A percentile compares a stretch with the other conserved stretches of the same genome.
Evolutionary conservation across 805 yeast species (phyloP).

Genomic region (Starmerella lactis-condensi): DNA sequence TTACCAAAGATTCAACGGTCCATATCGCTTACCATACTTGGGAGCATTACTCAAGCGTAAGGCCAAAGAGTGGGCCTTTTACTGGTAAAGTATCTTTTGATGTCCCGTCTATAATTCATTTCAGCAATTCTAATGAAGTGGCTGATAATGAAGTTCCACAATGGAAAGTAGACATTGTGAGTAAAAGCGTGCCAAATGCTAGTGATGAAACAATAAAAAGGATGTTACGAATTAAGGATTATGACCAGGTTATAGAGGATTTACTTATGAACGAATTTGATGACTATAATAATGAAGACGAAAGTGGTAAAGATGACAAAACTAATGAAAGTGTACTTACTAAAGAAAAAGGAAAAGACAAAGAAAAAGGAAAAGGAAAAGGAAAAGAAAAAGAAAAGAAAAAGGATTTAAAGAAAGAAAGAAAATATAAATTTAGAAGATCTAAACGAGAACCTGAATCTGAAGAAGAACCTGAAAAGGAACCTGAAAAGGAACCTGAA

Average conservation of each 20-base stretch:
- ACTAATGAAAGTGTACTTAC: not conserved
- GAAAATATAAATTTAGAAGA: not conserved
- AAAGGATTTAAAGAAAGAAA: not conserved
- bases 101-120: slow-evolving; percentile 1
- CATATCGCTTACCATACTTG: slow-evolving; percentile 28
- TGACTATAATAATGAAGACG: not conserved
- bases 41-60: slow-evolving; percentile 29
- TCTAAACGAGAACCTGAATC: not conserved
- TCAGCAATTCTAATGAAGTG: not conserved
- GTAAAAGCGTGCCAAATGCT: slow-evolving; percentile 17
- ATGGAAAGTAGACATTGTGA: slow-evolving; percentile 20
- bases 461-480: not conserved
- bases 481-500: not conserved
- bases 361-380: slow-evolving; percentile 1
- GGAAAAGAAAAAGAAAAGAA: not conserved
- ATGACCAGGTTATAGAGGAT: slow-evolving; percentile 20
- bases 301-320: not conserved
- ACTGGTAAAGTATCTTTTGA: slow-evolving; percentile 17
- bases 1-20: slow-evolving; percentile 1
- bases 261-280: slow-evolving; percentile 12
- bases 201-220: slow-evolving; percentile 8
- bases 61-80: slow-evolving; percentile 25
- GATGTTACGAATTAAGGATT: slow-evolving; percentile 10
- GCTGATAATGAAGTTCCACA: slow-evolving; percentile 12
- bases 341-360: slow-evolving; percentile 1